Percentiles rank a stretch among this genome's conserved stretches.
Evolutionary conservation across 2,329 filamentous ascomycete species (phyloP).

Genomic region (Aureobasidium namibiae): DNA sequence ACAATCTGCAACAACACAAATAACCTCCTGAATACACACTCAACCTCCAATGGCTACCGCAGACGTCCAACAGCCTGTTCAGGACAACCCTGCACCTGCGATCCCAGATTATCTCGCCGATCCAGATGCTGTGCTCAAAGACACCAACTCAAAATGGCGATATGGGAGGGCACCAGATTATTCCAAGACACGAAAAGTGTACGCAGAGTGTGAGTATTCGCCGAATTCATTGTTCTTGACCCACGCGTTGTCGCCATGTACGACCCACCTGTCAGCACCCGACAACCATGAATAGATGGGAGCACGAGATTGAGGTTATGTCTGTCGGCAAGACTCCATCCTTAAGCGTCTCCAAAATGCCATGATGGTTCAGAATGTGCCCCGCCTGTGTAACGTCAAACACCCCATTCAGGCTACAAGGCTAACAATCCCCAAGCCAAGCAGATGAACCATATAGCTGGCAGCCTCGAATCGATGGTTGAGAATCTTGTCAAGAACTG

Average conservation of each 20-base stretch:
- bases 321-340: neutral
- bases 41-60: conserved; percentile 20
- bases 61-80: conserved; percentile 19
- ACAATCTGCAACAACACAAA: neutral
- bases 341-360: neutral
- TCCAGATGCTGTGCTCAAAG: conserved; percentile 50
- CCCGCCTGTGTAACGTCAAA: neutral
- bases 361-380: neutral
- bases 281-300: neutral
- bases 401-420: neutral
- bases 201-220: conserved; percentile 45
- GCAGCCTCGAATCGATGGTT: conserved; percentile 52
- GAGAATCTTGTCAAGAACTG: conserved; percentile 67
- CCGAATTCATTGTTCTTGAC: neutral
- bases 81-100: conserved; percentile 26
- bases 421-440: conserved; percentile 41
- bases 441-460: conserved; percentile 45
- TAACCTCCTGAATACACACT: neutral
- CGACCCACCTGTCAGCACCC: neutral
- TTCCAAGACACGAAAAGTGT: conserved; percentile 53
- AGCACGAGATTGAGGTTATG: too few species aligned
- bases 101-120: conserved; percentile 52
- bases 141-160: conserved; percentile 49
- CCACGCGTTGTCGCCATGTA: neutral
- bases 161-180: conserved; percentile 56